phyloP scores from a whole-genome alignment of 768 basidiomycete genomes.

The Boletus vermiculosoides region DNA sequence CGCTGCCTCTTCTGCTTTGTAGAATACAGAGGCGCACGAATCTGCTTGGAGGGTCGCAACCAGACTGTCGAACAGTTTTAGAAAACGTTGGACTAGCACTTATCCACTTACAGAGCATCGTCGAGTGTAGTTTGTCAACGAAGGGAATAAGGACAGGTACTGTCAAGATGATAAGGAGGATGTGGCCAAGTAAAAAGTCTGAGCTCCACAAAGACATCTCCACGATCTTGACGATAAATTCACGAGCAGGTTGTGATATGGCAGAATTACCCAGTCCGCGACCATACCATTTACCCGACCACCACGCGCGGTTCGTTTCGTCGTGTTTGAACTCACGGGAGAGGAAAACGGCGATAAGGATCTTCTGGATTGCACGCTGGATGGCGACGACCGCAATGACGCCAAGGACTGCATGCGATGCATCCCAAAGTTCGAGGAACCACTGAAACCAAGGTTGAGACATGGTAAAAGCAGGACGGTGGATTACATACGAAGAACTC shows the following conservation, averaged over 20 bases:
- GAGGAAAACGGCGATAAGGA: conserved; percentile 90
- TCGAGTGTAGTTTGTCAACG: conserved; percentile 86
- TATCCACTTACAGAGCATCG: conserved; percentile 75
- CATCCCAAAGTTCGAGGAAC: conserved; percentile 96
- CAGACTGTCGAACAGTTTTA: conserved; percentile 59
- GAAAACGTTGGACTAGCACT: not conserved
- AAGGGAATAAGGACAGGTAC: conserved; percentile 84
- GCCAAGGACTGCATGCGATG: conserved; percentile 94
- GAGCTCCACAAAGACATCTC: conserved; percentile 97
- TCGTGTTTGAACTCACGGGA: conserved; percentile 98
- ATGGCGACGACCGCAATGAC: conserved; percentile 86
- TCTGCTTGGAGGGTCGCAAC: conserved; percentile 93
- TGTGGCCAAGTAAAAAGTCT: conserved; percentile 85
- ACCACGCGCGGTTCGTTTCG: conserved; percentile 98
- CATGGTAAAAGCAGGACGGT: conserved; percentile 32
- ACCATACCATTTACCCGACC: conserved; percentile 99
- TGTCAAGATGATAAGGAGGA: conserved; percentile 85
- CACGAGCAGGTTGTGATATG: conserved; percentile 93
- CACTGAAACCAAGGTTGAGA: conserved; percentile 49
- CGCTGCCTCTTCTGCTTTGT: conserved; percentile 92
- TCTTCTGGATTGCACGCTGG: conserved; percentile 91
- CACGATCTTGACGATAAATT: conserved; percentile 97
- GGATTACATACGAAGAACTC: conserved; percentile 82
- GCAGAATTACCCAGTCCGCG: conserved; percentile 88
- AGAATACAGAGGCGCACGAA: conserved; percentile 89